These are phyloP conservation scores for Odonthalia washingtoniensis DNA, from an alignment of 31 red algal species.

Conservation along the genomic window DNA sequence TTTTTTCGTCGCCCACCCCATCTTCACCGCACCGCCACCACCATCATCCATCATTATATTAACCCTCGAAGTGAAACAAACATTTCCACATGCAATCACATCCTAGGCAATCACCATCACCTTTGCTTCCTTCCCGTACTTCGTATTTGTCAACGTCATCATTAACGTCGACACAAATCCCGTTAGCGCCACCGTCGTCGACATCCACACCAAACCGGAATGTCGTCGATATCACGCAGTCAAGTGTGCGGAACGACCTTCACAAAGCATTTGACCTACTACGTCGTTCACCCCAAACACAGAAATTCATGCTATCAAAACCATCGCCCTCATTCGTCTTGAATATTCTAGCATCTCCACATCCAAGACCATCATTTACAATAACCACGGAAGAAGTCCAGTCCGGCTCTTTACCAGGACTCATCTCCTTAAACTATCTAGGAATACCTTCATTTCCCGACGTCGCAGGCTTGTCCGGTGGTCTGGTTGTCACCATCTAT, in stretches of 20 bases:
- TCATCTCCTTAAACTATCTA: conserved; percentile 53
- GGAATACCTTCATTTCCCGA: conserved; percentile 60
- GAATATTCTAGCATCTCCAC: not conserved
- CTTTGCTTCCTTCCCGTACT: not conserved
- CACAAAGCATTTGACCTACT: conserved; percentile 54
- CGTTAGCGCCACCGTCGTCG: not conserved
- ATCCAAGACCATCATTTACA: conserved; percentile 47
- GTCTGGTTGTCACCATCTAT: conserved; percentile 57
- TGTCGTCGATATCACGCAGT: not conserved
- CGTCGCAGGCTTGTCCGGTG: conserved; percentile 49
- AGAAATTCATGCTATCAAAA: conserved; percentile 50
- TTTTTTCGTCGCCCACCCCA: no score
- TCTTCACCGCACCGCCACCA: no score
- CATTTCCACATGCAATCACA: not conserved
- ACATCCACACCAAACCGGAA: not conserved
- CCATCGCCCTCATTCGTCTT: conserved; percentile 7
- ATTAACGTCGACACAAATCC: not conserved
- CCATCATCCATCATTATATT: no score
- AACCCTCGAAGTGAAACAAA: no score
- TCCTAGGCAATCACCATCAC: not conserved
- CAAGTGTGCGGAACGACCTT: conserved; percentile 35
- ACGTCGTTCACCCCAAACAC: not conserved
- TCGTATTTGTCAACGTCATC: not conserved
- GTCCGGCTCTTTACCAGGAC: conserved; percentile 49
- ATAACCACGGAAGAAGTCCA: conserved; percentile 60